Evolutionary conservation across 1,284 basidiomycete species (phyloP), one percentile per base, ranked within the genome.

Genomic region (Mycena sp.): DNA sequence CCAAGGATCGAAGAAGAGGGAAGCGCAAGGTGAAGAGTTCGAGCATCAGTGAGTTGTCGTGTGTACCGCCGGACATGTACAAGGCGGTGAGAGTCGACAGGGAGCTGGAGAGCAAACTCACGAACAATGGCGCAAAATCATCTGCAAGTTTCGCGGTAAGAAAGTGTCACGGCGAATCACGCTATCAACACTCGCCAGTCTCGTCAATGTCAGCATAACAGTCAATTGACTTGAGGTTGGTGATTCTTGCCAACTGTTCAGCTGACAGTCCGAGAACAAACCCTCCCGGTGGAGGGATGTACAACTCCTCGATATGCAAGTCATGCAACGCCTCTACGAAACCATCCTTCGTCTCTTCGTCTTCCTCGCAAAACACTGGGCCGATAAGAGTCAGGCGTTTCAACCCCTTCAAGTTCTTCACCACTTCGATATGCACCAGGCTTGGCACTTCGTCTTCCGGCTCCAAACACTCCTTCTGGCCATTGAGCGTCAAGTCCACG

Each of bases 221-320:
- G 11, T 46, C 29, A n/a, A 56, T 46, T 32, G 25, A 26, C 26
- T 49, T 58, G 14, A 58, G n/a, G 37, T 58, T 49, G 4, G 26
- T n/a, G 23, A 58, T 49, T 30, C 37, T 25, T 2, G 26, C 37
- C 21, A 58, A 48, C 12, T 58, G 55, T 12, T 49, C 45, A 14
- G 28, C 45, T 2, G 55, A 49, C 17, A 58, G 41, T 11, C 17
- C 2, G 25, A 40, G 37, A 58, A 49, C 32, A 35, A 14, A 14
- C 9, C 21, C n/a, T 4, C 21, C 21, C 3, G 16, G 17, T 25
- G 9, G 11, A 14, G 21, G 46, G n/a, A 58, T 7, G 6, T 17
- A 26, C 17, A 56, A 25, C 54, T 56, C 54, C 55, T 58, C 45
- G n/a, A 58, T 23, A 14, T 17, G 37, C 28, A 58, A 19, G 28